Percentiles rank a stretch among this genome's conserved stretches.
These are phyloP conservation scores for Malassezia vespertilionis DNA, from an alignment of 1,284 basidiomycete species.

Conservation along the genomic window DNA sequence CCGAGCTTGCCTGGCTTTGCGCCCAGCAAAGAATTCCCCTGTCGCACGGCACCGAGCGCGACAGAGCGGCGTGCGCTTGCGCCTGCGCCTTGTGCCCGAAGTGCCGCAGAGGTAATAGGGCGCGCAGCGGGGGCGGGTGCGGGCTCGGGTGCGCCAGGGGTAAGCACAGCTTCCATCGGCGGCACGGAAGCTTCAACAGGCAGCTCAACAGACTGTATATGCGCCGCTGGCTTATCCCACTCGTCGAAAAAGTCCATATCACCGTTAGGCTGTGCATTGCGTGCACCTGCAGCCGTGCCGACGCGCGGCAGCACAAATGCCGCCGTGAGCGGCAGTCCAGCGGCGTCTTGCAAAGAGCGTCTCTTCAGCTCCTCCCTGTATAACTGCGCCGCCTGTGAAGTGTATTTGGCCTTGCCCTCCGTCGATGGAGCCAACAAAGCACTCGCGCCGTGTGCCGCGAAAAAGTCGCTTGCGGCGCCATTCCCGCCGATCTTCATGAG, in stretches of 20 bases:
- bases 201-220: no score
- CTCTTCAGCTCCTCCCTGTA: constrained; percentile 86
- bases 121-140: constrained; percentile 24
- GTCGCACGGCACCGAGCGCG: constrained; percentile 19
- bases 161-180: constrained; percentile 4
- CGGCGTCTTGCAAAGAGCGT: constrained; percentile 66
- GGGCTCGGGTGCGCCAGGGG: constrained; percentile 17
- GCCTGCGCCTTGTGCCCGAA: constrained; percentile 21
- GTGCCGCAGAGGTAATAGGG: constrained; percentile 32
- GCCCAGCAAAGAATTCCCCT: constrained; percentile 18
- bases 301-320: constrained; percentile 41
- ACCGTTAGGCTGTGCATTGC: constrained; percentile 52
- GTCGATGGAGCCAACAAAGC: constrained; percentile 59
- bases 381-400: constrained; percentile 65
- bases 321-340: constrained; percentile 30
- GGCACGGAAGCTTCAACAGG: constrained; percentile 46
- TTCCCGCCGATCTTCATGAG: constrained; percentile 97
- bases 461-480: constrained; percentile 75
- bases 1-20: constrained; percentile 34
- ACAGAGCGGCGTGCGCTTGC: constrained; percentile 6
- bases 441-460: constrained; percentile 70
- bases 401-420: constrained; percentile 82
- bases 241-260: constrained; percentile 84
- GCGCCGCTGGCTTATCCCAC: constrained; percentile 69
- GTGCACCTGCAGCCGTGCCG: constrained; percentile 49